Evolutionary conservation across 805 yeast species (phyloP), one percentile per base, ranked within the genome.

Genomic region (Candida oleophila): DNA sequence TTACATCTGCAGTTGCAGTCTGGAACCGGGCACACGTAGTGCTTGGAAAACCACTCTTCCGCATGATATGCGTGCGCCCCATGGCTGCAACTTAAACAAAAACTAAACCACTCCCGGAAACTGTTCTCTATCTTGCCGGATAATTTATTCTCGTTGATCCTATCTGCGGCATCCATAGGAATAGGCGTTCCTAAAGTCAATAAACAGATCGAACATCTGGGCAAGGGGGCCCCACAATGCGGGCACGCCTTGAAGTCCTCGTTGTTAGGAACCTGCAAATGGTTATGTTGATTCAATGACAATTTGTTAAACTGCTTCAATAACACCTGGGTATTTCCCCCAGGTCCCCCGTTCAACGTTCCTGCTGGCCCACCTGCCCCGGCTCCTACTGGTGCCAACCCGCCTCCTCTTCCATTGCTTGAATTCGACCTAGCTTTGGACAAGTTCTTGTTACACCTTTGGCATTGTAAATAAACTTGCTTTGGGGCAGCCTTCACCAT

Each of bases 31-130:
- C 99, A 92, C 1, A 87, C 80, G 46, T 79, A 80, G 57, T 91
- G 96, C 61, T 83, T 85, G 21, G 85, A 78, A 62, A 92, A 92
- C 99, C 99, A 92, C 57, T 91, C 95, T 52, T 88, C 90, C 0
- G 97, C 97, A 62, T 92, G 99, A 3, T 87, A 90, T 0, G 96
- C 90, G 67, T 92, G 99, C 80, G 84, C 84, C 1, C 97, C 96
- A 57, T 92, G 99, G 60, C 87, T 89, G 61, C 99, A 92, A 30
- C 84, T 80, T 52, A 92, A 67, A 59, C 99, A 92, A 66, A 89
- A 89, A 54, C 94, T 88, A 54, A 92, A 90, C 96, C 96, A 89
- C 51, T 86, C 85, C 49, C 82, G 78, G 61, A 87, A 80, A 49
- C 69, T 66, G 16, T 69, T 65, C 48, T 71, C 77, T 20, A 71